phyloP scores from a whole-genome alignment of 371 early-diverging fungal genomes.

The Haplosporangium sp. region DNA sequence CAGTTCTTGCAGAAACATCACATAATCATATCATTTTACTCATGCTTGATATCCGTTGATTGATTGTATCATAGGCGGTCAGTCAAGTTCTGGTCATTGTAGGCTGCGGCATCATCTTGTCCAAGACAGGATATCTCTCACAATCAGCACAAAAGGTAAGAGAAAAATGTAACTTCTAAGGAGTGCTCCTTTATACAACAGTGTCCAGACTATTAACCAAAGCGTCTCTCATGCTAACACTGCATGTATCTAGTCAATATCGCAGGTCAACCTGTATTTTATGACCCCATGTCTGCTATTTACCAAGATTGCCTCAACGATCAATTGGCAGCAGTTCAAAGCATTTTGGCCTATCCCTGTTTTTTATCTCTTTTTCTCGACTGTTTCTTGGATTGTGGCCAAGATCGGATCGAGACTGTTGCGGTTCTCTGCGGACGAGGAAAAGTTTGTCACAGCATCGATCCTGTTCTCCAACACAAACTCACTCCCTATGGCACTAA shows the following conservation, averaged over 20 bases:
- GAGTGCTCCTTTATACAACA: not conserved
- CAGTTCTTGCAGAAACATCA: no score
- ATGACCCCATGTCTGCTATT: constrained; percentile 84
- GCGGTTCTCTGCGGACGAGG: constrained; percentile 58
- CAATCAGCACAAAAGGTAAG: constrained; percentile 46
- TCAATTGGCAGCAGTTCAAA: constrained; percentile 65
- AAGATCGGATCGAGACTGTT: constrained; percentile 57
- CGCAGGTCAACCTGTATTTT: constrained; percentile 74
- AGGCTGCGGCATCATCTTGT: constrained; percentile 34
- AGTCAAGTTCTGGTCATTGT: constrained; percentile 43
- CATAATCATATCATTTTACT: not conserved
- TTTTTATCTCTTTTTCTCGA: constrained; percentile 65
- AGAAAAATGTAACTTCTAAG: not conserved
- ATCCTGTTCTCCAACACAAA: constrained; percentile 80
- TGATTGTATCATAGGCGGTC: constrained; percentile 28
- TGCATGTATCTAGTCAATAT: constrained; percentile 64
- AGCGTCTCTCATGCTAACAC: not conserved
- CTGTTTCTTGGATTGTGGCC: constrained; percentile 60
- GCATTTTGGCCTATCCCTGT: constrained; percentile 80
- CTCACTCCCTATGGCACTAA: constrained; percentile 78
- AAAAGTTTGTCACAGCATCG: constrained; percentile 71
- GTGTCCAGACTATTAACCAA: not conserved
- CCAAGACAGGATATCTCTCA: constrained; percentile 37
- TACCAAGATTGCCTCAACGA: constrained; percentile 73
- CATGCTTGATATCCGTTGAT: not conserved